These are phyloP conservation scores for Helotiales sp. DNA, from an alignment of 2,329 filamentous ascomycete species.

Conservation along the genomic window DNA sequence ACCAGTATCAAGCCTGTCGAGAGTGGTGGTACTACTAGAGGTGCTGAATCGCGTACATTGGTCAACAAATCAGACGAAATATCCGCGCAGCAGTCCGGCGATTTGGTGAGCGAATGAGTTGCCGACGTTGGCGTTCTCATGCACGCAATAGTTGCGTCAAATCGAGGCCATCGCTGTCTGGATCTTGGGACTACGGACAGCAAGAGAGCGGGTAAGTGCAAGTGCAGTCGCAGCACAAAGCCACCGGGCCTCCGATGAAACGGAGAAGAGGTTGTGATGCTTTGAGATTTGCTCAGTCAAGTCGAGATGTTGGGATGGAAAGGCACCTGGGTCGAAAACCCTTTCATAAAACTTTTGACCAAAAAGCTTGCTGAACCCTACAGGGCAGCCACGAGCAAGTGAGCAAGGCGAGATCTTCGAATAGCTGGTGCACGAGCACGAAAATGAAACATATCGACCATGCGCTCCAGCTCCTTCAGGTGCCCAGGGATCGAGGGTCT, in stretches of 20 bases:
- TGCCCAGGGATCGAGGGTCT: background rate
- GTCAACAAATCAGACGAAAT: slow-evolving; percentile 6
- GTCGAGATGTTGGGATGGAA: background rate
- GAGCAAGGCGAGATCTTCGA: slow-evolving; percentile 1
- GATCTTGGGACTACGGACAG: background rate
- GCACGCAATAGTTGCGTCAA: slow-evolving; percentile 9
- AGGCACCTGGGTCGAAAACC: too few relatives aligned
- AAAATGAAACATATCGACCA: slow-evolving; percentile 4
- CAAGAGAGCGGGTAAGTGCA: background rate
- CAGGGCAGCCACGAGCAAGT: background rate
- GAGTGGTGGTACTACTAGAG: background rate
- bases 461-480: background rate
- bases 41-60: slow-evolving; percentile 12
- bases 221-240: too few relatives aligned
- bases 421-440: background rate
- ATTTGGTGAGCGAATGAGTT: slow-evolving; percentile 9
- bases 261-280: too few relatives aligned
- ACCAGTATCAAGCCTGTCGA: background rate
- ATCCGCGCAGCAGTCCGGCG: background rate
- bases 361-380: background rate
- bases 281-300: slow-evolving; percentile 7
- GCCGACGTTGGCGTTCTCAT: slow-evolving; percentile 9
- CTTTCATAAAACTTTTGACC: too few relatives aligned
- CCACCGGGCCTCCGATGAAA: too few relatives aligned
- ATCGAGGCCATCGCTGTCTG: background rate